These are phyloP conservation scores for Colletotrichum camelliae DNA, from an alignment of 2,329 filamentous ascomycete species.

Conservation along the genomic window DNA sequence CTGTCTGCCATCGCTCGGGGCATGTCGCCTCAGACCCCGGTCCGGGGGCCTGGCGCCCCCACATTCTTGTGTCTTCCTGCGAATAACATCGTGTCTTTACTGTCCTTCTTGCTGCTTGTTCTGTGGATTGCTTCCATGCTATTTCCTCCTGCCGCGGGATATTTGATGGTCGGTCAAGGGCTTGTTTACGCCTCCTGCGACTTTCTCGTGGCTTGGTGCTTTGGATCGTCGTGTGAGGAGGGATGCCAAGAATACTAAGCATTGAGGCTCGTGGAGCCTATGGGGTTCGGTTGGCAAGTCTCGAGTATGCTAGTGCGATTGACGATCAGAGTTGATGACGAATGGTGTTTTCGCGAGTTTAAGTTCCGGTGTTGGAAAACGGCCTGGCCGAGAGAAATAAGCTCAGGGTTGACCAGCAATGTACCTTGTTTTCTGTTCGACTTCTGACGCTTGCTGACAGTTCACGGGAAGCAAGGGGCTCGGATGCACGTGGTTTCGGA, in stretches of 20 bases:
- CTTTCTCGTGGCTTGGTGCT: background rate
- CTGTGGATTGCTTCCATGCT: background rate
- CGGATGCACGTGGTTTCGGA: background rate
- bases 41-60: background rate
- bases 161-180: background rate
- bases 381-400: background rate
- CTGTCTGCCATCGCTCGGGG: background rate
- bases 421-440: background rate
- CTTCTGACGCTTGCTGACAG: background rate
- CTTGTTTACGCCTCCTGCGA: background rate
- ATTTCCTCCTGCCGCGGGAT: background rate
- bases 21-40: background rate
- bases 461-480: background rate
- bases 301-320: background rate
- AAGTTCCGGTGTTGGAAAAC: background rate
- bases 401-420: background rate
- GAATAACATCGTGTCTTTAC: background rate
- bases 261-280: background rate
- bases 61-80: background rate
- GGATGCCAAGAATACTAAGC: constrained; percentile 3
- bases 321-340: background rate
- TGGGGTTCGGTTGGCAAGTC: background rate
- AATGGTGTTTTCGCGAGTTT: background rate
- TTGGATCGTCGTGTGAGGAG: background rate
- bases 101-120: background rate